phyloP scores from a whole-genome alignment of 164 flowering plant genomes.

The Amborella trichopoda region DNA sequence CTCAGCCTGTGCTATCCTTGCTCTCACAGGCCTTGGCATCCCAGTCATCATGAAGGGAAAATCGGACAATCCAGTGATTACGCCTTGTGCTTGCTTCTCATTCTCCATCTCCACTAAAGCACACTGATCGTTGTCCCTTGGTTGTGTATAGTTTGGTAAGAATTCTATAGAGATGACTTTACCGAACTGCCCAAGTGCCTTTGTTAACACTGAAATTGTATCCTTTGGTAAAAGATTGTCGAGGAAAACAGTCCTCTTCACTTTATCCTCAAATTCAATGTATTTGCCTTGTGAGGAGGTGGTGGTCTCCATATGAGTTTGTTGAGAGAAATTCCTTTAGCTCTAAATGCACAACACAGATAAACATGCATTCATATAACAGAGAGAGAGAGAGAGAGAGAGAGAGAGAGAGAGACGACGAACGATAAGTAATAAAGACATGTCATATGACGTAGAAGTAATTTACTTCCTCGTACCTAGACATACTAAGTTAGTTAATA shows the following conservation, averaged over 20 bases:
- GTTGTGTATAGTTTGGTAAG: conserved; percentile 46
- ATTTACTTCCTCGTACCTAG: too few species aligned
- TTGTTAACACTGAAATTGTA: conserved; percentile 37
- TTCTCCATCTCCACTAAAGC: conserved; percentile 70
- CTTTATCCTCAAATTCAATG: too few species aligned
- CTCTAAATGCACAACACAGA: too few species aligned
- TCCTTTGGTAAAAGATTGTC: conserved; percentile 58
- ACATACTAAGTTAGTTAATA: too few species aligned
- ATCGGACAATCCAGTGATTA: conserved; percentile 14
- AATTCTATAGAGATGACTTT: conserved; percentile 35
- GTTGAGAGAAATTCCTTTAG: too few species aligned
- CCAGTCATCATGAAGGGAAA: conserved; percentile 69
- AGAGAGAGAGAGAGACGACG: too few species aligned
- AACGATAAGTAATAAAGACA: too few species aligned
- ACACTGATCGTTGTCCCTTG: conserved; percentile 17
- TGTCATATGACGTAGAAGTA: too few species aligned
- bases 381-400: too few species aligned
- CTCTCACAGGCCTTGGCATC: conserved; percentile 84
- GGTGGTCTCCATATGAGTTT: too few species aligned
- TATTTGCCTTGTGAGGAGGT: too few species aligned
- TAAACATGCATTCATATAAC: too few species aligned
- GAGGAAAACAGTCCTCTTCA: conserved; percentile 47
- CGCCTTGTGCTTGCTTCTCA: conserved; percentile 22
- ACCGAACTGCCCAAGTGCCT: conserved; percentile 69
- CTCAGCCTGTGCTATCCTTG: conserved; percentile 30